These are phyloP conservation scores for Wickerhamiella nectarea DNA, from an alignment of 805 yeast genomes.

Conservation along the genomic window DNA sequence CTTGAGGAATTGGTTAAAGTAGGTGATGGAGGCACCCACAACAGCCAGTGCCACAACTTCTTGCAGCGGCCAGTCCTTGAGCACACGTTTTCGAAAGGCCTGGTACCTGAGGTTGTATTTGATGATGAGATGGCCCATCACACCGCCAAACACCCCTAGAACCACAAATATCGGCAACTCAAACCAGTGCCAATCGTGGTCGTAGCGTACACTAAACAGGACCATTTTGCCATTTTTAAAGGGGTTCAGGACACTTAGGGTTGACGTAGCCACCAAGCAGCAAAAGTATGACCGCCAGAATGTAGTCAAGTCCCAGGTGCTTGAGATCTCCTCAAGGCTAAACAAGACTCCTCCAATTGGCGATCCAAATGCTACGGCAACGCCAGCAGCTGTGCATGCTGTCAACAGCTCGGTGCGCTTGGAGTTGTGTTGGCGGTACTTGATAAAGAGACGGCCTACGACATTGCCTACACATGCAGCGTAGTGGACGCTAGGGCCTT, in stretches of 20 bases:
- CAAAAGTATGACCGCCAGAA: constrained; percentile 89
- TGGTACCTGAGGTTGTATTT: constrained; percentile 65
- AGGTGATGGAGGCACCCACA: constrained; percentile 63
- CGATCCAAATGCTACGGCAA: constrained; percentile 72
- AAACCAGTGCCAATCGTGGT: constrained; percentile 70
- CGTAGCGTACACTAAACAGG: constrained; percentile 80
- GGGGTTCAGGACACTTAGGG: constrained; percentile 71
- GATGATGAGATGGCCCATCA: constrained; percentile 68
- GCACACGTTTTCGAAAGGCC: constrained; percentile 57
- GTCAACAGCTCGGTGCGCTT: constrained; percentile 47
- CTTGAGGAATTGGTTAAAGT: constrained; percentile 66
- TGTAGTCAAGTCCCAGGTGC: constrained; percentile 58
- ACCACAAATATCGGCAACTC: constrained; percentile 66
- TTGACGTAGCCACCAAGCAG: constrained; percentile 73
- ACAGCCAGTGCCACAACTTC: constrained; percentile 60
- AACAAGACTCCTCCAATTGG: constrained; percentile 77
- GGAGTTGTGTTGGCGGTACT: constrained; percentile 26
- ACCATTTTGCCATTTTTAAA: constrained; percentile 92
- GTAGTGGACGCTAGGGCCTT: constrained; percentile 96
- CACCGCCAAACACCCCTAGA: constrained; percentile 82
- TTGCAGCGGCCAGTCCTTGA: constrained; percentile 43
- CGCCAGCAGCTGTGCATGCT: constrained; percentile 96
- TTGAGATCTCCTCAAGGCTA: constrained; percentile 79
- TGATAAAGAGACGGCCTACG: constrained; percentile 42
- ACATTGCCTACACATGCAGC: constrained; percentile 91